Base-by-base conservation (phyloP, 768 basidiomycete species). In the Trametes villosa region DNA sequence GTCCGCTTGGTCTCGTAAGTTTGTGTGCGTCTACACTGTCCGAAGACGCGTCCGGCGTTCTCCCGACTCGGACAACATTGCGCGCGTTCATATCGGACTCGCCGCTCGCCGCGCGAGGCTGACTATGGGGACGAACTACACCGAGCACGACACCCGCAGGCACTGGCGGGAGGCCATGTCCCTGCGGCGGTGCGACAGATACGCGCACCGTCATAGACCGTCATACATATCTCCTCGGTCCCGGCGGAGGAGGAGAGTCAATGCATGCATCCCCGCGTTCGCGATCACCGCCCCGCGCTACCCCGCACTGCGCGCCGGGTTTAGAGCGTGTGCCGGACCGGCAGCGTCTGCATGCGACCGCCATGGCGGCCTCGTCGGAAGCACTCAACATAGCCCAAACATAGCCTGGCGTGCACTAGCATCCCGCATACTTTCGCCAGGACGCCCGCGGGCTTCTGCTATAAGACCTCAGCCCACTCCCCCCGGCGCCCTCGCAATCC, bases 371-470 rank as follows among this genome's bases (percentile, higher is more conserved):
- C 36, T 15, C n/a, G n/a, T n/a, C 7, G 36, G 45, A 34, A 29
- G 24, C 33, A 9, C 33, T 47, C 27, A 15, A 57, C 55, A 57
- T 47, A 26, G 55, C 46, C 55, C 55, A 57, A 48, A 57, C 53
- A 55, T 55, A 55, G 44, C 53, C 52, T 44, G 41, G 22, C 44
- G 46, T 55, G 44, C 44, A 46, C 44, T 56, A 56, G 55, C 26
- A 36, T 26, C 17, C 3, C n/a, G n/a, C 20, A n/a, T n/a, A n/a
- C n/a, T n/a, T n/a, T n/a, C n/a, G n/a, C 15, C 27, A 49, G 56
- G 56, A 57, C 56, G 56, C 56, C 56, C 56, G 56, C 56, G 31
- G 18, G 55, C 20, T 15, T 27, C 56, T 42, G 50, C 36, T 57
- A 57, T 49, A 42, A 36, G 22, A 34, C 15, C 7, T 18, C 22